A percentile compares a stretch with the other conserved stretches of the same genome.
Evolutionary conservation across 2,329 filamentous ascomycete genomes (phyloP).

Genomic region (Dryadomyces quercivorus): DNA sequence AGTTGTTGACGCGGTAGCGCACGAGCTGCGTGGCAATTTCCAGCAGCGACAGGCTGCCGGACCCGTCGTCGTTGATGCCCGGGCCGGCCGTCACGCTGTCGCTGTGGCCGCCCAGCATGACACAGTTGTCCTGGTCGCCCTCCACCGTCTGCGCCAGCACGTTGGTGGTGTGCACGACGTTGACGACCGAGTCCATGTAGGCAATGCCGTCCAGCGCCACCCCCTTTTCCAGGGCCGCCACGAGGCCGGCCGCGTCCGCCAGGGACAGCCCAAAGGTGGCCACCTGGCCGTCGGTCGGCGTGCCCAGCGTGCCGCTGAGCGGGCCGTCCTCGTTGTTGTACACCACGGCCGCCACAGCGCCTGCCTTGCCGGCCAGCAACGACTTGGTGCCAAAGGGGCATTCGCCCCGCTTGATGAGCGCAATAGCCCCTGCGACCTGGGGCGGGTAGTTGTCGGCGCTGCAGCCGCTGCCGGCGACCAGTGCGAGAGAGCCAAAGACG

Average conservation of each 20-base stretch:
- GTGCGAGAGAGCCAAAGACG: slow-evolving; percentile 46
- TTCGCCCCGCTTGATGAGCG: slow-evolving; percentile 55
- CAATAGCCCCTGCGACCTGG: slow-evolving; percentile 49
- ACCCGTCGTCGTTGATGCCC: slow-evolving; percentile 71
- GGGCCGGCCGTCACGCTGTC: slow-evolving; percentile 51
- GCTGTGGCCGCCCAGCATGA: slow-evolving; percentile 53
- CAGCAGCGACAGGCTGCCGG: slow-evolving; percentile 49
- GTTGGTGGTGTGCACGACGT: slow-evolving; percentile 42
- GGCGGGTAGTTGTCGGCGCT: slow-evolving; percentile 49
- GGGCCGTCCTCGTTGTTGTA: slow-evolving; percentile 59
- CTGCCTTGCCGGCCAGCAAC: slow-evolving; percentile 51
- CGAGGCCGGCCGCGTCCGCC: slow-evolving; percentile 42
- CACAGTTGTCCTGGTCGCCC: slow-evolving; percentile 50
- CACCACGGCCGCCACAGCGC: slow-evolving; percentile 58
- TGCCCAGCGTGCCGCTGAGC: slow-evolving; percentile 57
- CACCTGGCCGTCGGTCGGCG: slow-evolving; percentile 44
- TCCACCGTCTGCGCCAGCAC: slow-evolving; percentile 49
- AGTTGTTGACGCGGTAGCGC: slow-evolving; percentile 48
- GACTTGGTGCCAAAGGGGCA: slow-evolving; percentile 66
- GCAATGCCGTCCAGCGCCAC: slow-evolving; percentile 39
- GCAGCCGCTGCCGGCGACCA: slow-evolving; percentile 53
- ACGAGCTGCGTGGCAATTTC: slow-evolving; percentile 49
- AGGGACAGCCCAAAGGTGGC: slow-evolving; percentile 57
- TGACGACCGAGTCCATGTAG: slow-evolving; percentile 46
- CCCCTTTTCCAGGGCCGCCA: slow-evolving; percentile 40